Percentiles rank a stretch among this genome's conserved stretches.
These are phyloP conservation scores for Fusarium dlaminii DNA, from an alignment of 2,329 filamentous ascomycete species.

Conservation along the genomic window DNA sequence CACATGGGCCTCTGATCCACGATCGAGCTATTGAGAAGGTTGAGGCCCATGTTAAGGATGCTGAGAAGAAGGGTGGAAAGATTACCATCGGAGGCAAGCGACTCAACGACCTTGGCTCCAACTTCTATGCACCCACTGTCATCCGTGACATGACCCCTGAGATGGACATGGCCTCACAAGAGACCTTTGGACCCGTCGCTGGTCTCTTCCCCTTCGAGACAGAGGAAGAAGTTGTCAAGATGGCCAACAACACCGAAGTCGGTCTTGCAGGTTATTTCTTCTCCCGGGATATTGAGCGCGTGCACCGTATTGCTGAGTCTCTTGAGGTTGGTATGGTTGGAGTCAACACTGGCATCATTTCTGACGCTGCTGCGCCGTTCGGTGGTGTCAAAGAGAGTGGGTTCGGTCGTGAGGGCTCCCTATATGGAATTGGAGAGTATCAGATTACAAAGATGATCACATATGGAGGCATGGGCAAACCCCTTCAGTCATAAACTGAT, in stretches of 20 bases:
- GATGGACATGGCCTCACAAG: conserved; percentile 86
- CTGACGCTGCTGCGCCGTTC: conserved; percentile 69
- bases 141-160: conserved; percentile 85
- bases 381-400: conserved; percentile 86
- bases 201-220: conserved; percentile 89
- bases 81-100: conserved; percentile 79
- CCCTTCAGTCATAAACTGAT: conserved; percentile 53
- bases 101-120: conserved; percentile 77
- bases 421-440: conserved; percentile 82
- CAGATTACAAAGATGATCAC: conserved; percentile 74
- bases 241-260: conserved; percentile 85
- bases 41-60: conserved; percentile 81
- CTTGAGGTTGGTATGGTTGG: conserved; percentile 90
- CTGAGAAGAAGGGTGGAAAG: conserved; percentile 78
- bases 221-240: conserved; percentile 85
- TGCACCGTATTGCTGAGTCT: conserved; percentile 70
- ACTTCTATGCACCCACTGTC: conserved; percentile 92
- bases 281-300: conserved; percentile 69
- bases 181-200: conserved; percentile 95
- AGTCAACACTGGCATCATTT: conserved; percentile 78
- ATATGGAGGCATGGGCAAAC: conserved; percentile 64
- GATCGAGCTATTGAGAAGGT: conserved; percentile 83
- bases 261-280: conserved; percentile 97
- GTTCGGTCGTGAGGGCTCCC: conserved; percentile 81
- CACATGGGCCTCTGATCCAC: conserved; percentile 88